Evolutionary conservation across 768 basidiomycete genomes (phyloP).

Genomic region (Amylocystis lapponica): DNA sequence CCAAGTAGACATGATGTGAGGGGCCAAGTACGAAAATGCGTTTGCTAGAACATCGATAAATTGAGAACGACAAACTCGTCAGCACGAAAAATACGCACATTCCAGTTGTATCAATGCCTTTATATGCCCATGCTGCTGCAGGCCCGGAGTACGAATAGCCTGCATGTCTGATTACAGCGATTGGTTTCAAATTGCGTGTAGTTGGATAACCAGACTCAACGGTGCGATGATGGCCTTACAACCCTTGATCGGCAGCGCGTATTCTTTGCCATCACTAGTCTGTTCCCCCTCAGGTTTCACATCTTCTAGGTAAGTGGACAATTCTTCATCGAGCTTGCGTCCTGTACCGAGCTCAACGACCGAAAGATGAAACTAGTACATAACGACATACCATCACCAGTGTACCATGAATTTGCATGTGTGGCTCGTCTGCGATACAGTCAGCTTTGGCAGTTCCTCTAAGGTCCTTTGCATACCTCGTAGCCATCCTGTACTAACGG

Average conservation of each 20-base stretch:
- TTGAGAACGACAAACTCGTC: background rate
- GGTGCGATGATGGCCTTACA: constrained; percentile 93
- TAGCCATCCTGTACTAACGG: background rate
- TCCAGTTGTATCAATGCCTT: constrained; percentile 69
- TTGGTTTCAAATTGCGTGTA: background rate
- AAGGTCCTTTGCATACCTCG: background rate
- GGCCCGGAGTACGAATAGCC: constrained; percentile 94
- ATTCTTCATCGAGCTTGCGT: constrained; percentile 50
- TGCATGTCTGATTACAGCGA: constrained; percentile 64
- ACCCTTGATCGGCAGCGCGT: constrained; percentile 60
- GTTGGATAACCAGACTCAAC: constrained; percentile 32
- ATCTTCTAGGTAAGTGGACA: constrained; percentile 55
- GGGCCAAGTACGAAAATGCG: constrained; percentile 94
- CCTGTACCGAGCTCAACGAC: constrained; percentile 33
- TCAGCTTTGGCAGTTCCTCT: background rate
- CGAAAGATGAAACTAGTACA: background rate
- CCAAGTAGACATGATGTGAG: constrained; percentile 86
- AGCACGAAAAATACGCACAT: constrained; percentile 64
- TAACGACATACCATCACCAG: constrained; percentile 45
- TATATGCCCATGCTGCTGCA: constrained; percentile 95
- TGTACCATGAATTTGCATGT: constrained; percentile 93
- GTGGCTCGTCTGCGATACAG: constrained; percentile 47
- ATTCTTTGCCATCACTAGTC: too few relatives aligned
- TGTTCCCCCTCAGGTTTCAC: constrained; percentile 44
- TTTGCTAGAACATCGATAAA: constrained; percentile 44